phyloP scores from a whole-genome alignment of 257 asterid genomes.

The Petunia secreta region DNA sequence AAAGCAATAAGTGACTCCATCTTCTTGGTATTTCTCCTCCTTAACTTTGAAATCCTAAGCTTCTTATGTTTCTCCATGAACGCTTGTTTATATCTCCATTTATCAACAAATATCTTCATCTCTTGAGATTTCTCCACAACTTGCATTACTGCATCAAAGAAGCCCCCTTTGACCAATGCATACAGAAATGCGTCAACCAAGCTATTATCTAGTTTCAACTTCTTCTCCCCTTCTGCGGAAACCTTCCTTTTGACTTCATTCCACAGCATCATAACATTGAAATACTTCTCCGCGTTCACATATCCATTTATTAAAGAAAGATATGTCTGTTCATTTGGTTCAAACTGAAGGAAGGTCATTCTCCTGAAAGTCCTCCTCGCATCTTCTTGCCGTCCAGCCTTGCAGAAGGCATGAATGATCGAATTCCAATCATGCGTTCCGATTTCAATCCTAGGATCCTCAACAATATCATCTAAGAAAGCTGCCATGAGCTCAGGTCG shows the following conservation, averaged over 20 bases:
- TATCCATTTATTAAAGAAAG: constrained; percentile 82
- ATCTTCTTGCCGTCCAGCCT: constrained; percentile 84
- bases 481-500: constrained; percentile 96
- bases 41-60: constrained; percentile 72
- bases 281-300: constrained; percentile 66
- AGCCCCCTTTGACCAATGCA: constrained; percentile 93
- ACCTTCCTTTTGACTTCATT: constrained; percentile 79
- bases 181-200: constrained; percentile 83
- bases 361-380: constrained; percentile 88
- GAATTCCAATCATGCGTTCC: constrained; percentile 98
- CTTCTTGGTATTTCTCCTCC: constrained; percentile 65
- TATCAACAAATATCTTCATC: constrained; percentile 79
- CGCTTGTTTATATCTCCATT: constrained; percentile 98
- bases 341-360: constrained; percentile 81
- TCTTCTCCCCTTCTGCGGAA: constrained; percentile 55
- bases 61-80: constrained; percentile 97
- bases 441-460: constrained; percentile 75
- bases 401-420: constrained; percentile 88
- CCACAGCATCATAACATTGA: constrained; percentile 89
- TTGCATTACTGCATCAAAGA: constrained; percentile 97
- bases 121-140: constrained; percentile 82
- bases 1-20: constrained; percentile 87
- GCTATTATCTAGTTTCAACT: constrained; percentile 49
- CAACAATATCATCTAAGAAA: constrained; percentile 82
- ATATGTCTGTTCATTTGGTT: constrained; percentile 88